These are phyloP conservation scores for Cutaneotrichosporon sp. DNA, from an alignment of 1,284 basidiomycete genomes.

Conservation along the genomic window DNA sequence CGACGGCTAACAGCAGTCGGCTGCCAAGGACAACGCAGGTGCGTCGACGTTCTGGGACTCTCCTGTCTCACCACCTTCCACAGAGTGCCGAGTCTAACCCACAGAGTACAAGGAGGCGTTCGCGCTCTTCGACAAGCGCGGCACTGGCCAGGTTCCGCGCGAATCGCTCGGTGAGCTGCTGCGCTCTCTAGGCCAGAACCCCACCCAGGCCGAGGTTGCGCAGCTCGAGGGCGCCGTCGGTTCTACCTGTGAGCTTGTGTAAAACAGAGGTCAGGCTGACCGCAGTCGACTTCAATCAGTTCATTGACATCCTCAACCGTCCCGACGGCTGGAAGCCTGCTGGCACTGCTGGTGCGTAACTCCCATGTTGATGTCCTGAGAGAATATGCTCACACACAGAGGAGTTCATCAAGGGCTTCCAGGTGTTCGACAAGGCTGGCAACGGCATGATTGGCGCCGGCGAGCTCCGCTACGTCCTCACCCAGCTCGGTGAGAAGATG, in stretches of 20 bases:
- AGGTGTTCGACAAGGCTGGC: constrained; percentile 97
- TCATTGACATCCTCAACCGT: constrained; percentile 86
- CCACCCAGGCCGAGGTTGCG: constrained; percentile 90
- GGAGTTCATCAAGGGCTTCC: constrained; percentile 98
- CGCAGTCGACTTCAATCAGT: constrained; percentile 82
- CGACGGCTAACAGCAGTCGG: constrained; percentile 20
- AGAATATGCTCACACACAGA: constrained; percentile 58
- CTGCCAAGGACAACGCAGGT: constrained; percentile 29
- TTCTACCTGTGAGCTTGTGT: constrained; percentile 34
- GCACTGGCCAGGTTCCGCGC: constrained; percentile 81
- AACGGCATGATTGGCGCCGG: constrained; percentile 95
- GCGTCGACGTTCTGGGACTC: background rate
- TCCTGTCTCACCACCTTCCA: background rate
- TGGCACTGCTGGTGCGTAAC: constrained; percentile 73
- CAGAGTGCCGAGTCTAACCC: background rate
- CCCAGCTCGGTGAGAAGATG: constrained; percentile 97
- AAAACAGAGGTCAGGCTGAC: background rate
- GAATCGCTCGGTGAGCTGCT: constrained; percentile 93
- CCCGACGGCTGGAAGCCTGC: constrained; percentile 97
- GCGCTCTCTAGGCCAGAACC: constrained; percentile 92
- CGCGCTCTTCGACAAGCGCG: constrained; percentile 95
- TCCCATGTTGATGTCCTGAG: background rate
- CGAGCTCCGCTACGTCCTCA: constrained; percentile 87
- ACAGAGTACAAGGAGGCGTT: constrained; percentile 94
- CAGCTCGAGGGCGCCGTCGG: constrained; percentile 69